phyloP scores from a whole-genome alignment of 805 yeast species.

The Lipomyces mesembrius region DNA sequence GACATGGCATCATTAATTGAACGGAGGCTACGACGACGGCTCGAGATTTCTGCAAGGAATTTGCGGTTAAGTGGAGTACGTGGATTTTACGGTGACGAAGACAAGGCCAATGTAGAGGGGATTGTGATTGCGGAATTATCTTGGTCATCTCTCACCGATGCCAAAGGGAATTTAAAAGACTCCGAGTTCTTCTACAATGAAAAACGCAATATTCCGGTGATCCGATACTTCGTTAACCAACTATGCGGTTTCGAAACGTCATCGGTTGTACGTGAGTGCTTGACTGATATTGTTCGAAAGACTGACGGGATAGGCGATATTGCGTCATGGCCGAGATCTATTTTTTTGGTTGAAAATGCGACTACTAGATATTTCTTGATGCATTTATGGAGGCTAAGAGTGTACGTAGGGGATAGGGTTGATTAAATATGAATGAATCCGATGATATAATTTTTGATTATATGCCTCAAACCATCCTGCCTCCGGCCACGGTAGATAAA shows the following conservation, averaged over 20 bases:
- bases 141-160: slow-evolving; percentile 4
- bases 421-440: background rate
- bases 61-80: slow-evolving; percentile 2
- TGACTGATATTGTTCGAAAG: background rate
- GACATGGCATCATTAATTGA: slow-evolving; percentile 21
- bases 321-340: background rate
- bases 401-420: slow-evolving; percentile 20
- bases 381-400: slow-evolving; percentile 20
- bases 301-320: slow-evolving; percentile 2
- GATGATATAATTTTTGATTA: background rate
- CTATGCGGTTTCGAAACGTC: slow-evolving; percentile 17
- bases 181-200: slow-evolving; percentile 9
- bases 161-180: slow-evolving; percentile 5
- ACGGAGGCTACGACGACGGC: slow-evolving; percentile 15
- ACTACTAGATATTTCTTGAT: slow-evolving; percentile 12
- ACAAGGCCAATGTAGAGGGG: slow-evolving; percentile 10
- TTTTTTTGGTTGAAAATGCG: background rate
- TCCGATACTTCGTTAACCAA: slow-evolving; percentile 11
- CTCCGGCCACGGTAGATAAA: no score
- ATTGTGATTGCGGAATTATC: slow-evolving; percentile 9
- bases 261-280: background rate
- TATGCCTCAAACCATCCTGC: background rate
- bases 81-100: slow-evolving; percentile 9
- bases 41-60: slow-evolving; percentile 3
- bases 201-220: background rate